A percentile compares a stretch with the other conserved stretches of the same genome.
Conservation (phyloP, 2,329 filamentous ascomycete species). For the Aspergillus unguis region DNA sequence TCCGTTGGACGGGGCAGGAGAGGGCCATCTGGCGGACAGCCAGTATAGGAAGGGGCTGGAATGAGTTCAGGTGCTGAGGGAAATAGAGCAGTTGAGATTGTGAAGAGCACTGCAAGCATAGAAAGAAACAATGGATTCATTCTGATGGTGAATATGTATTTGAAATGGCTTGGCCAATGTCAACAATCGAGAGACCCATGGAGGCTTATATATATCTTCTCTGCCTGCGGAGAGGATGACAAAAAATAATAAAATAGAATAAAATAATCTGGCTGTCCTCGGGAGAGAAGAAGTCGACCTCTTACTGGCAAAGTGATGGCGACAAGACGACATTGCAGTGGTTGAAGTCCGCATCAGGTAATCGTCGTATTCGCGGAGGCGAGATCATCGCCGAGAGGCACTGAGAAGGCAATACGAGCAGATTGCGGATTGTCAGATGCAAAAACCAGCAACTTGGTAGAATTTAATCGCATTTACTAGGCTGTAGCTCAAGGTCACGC, state of each 20-base stretch:
- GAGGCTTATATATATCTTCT: not conserved
- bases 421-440: not conserved
- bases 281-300: not conserved
- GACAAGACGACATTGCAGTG: not conserved
- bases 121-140: not conserved
- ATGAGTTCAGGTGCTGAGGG: conserved; percentile 9
- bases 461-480: not conserved
- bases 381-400: not conserved
- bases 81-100: conserved; percentile 6
- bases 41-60: conserved; percentile 12
- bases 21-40: conserved; percentile 22
- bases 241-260: too few relatives aligned
- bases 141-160: not conserved
- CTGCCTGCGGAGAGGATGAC: not conserved
- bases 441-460: not conserved
- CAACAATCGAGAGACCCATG: not conserved
- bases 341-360: not conserved
- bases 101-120: not conserved
- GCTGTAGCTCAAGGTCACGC: not conserved
- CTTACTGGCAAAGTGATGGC: not conserved
- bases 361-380: conserved; percentile 2
- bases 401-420: not conserved
- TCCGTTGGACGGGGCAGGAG: conserved; percentile 33
- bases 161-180: too few relatives aligned
- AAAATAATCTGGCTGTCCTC: too few relatives aligned